Evolutionary conservation across 1,139 yeast genomes (phyloP).

Genomic region (Pichia sp.): DNA sequence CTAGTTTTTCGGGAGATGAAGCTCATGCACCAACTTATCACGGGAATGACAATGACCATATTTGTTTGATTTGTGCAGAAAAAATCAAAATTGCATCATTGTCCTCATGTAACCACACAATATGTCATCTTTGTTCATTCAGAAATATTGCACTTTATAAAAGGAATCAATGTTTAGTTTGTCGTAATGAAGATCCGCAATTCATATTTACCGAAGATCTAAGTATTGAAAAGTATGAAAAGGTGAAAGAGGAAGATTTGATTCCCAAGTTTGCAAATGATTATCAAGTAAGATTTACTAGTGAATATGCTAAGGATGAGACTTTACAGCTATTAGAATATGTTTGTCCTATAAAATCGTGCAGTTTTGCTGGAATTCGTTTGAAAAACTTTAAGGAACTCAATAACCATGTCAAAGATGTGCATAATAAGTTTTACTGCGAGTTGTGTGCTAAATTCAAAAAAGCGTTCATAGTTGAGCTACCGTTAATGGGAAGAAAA

Average conservation of each 20-base stretch:
- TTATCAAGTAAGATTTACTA: constrained; percentile 46
- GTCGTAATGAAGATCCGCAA: constrained; percentile 61
- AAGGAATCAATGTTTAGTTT: constrained; percentile 69
- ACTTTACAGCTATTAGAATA: constrained; percentile 48
- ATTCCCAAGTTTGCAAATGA: constrained; percentile 34
- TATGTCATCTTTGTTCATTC: constrained; percentile 78
- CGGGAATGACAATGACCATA: constrained; percentile 32
- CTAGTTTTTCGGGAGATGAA: neutral
- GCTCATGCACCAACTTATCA: neutral
- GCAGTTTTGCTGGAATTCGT: constrained; percentile 11
- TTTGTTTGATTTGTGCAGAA: constrained; percentile 84
- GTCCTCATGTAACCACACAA: constrained; percentile 76
- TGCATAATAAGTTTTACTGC: constrained; percentile 62
- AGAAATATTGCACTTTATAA: constrained; percentile 76
- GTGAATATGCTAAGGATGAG: constrained; percentile 33
- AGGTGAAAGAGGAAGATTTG: constrained; percentile 2
- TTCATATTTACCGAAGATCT: constrained; percentile 53
- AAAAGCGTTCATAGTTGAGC: constrained; percentile 69
- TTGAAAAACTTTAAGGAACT: constrained; percentile 45
- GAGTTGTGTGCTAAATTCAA: constrained; percentile 68
- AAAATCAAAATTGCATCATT: constrained; percentile 54
- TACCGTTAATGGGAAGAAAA: constrained; percentile 52
- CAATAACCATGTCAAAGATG: constrained; percentile 54
- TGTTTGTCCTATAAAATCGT: constrained; percentile 43
- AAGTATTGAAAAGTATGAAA: constrained; percentile 25